phyloP scores from a whole-genome alignment of 192 early-diverging fungal species.

The Gaertneriomyces sp. region DNA sequence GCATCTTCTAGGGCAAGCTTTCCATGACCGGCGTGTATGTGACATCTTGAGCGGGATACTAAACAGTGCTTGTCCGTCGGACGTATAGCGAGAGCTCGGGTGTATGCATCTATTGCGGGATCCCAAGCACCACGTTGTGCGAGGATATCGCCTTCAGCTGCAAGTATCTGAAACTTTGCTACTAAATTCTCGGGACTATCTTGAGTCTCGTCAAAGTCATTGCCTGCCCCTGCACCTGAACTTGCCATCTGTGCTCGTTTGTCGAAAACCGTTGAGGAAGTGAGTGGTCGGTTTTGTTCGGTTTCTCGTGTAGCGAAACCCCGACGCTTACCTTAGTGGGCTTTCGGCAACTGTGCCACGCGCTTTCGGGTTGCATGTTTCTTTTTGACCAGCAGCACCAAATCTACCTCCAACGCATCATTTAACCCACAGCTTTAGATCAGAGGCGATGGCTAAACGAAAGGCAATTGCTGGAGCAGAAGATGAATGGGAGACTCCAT shows the following conservation, averaged over 20 bases:
- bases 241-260: no score
- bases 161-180: slow-evolving; percentile 50
- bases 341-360: no score
- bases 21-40: slow-evolving; percentile 49
- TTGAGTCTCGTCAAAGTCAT: no score
- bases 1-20: slow-evolving; percentile 51
- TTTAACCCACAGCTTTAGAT: no score
- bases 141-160: slow-evolving; percentile 53
- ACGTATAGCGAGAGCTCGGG: slow-evolving; percentile 47
- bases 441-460: neutral
- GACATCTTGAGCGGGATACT: slow-evolving; percentile 54
- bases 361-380: no score
- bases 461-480: neutral
- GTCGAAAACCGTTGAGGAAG: no score
- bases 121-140: slow-evolving; percentile 43
- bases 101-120: slow-evolving; percentile 47
- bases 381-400: no score
- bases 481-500: slow-evolving; percentile 39
- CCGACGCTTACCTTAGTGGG: no score
- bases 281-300: no score
- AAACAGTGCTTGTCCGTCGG: slow-evolving; percentile 58
- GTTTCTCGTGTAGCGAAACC: no score
- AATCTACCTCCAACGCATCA: no score
- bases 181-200: slow-evolving; percentile 36
- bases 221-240: no score